Conservation (phyloP, 495 filamentous ascomycete genomes). For the Wilcoxina mikolae region DNA sequence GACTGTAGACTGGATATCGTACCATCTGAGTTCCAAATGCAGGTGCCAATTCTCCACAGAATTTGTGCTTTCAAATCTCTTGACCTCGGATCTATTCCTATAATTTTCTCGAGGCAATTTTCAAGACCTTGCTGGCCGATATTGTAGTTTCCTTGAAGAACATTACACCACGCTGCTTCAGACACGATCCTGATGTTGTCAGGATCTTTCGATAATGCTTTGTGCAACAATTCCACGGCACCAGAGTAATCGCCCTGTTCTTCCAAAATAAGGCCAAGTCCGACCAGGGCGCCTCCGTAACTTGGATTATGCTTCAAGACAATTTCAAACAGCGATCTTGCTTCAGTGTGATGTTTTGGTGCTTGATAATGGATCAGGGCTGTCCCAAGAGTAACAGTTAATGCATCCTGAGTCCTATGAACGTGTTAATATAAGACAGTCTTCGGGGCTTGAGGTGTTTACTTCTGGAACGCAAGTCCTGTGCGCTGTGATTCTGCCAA, state of each 20-base stretch:
- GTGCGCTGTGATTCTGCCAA: slow-evolving; percentile 46
- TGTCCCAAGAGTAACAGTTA: slow-evolving; percentile 65
- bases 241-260: slow-evolving; percentile 74
- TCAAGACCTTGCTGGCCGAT: slow-evolving; percentile 53
- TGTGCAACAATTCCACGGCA: slow-evolving; percentile 61
- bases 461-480: slow-evolving; percentile 49
- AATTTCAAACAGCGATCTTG: slow-evolving; percentile 61
- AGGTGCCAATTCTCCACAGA: slow-evolving; percentile 74
- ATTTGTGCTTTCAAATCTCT: slow-evolving; percentile 67
- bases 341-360: slow-evolving; percentile 78
- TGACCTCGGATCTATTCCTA: slow-evolving; percentile 37
- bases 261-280: slow-evolving; percentile 78
- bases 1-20: background rate
- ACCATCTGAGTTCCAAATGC: slow-evolving; percentile 55
- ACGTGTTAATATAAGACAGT: slow-evolving; percentile 6
- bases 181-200: slow-evolving; percentile 59
- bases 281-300: slow-evolving; percentile 69
- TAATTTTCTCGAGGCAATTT: slow-evolving; percentile 46
- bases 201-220: slow-evolving; percentile 55
- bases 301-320: slow-evolving; percentile 56
- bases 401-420: slow-evolving; percentile 44
- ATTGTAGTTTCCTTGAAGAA: slow-evolving; percentile 59
- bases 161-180: slow-evolving; percentile 80
- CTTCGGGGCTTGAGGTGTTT: background rate
- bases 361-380: slow-evolving; percentile 74